These are phyloP conservation scores for Coniferiporia sulphurascens DNA, from an alignment of 1,284 basidiomycete species.

Conservation along the genomic window DNA sequence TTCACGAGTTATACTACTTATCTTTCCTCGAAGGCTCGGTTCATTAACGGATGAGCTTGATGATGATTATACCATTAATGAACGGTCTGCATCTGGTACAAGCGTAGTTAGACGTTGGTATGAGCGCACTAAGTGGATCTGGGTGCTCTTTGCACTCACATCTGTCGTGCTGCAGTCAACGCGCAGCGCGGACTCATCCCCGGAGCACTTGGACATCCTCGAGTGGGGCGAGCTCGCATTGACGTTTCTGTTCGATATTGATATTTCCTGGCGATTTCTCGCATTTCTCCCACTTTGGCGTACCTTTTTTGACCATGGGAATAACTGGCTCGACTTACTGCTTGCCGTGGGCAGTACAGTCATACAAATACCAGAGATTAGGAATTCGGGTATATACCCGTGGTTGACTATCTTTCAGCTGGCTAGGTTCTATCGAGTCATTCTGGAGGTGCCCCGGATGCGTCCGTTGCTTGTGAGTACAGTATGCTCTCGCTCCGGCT, in stretches of 20 bases:
- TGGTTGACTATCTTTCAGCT: conserved; percentile 95
- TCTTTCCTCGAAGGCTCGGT: conserved; percentile 34
- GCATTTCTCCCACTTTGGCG: conserved; percentile 82
- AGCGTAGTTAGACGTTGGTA: conserved; percentile 55
- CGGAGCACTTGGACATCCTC: conserved; percentile 43
- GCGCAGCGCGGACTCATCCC: conserved; percentile 52
- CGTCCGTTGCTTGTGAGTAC: conserved; percentile 63
- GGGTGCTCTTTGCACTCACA: conserved; percentile 72
- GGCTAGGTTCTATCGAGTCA: conserved; percentile 89
- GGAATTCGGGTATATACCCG: conserved; percentile 62
- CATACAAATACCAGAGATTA: conserved; percentile 84
- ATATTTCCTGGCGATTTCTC: conserved; percentile 77
- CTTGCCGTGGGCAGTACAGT: conserved; percentile 78
- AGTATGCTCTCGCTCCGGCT: conserved; percentile 2
- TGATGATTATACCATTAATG: conserved; percentile 48
- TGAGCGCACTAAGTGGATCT: conserved; percentile 64
- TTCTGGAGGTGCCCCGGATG: conserved; percentile 86
- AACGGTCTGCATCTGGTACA: conserved; percentile 35
- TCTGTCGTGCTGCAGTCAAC: conserved; percentile 80
- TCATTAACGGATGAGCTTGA: conserved; percentile 53
- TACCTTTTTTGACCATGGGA: conserved; percentile 62
- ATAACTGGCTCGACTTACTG: conserved; percentile 79
- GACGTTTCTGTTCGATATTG: conserved; percentile 83
- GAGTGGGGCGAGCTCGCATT: conserved; percentile 74
- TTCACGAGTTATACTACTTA: not conserved